Percentiles rank a stretch among this genome's conserved stretches.
Evolutionary conservation across 257 asterid species (phyloP).

Genomic region (Thymus quinquecostatus): DNA sequence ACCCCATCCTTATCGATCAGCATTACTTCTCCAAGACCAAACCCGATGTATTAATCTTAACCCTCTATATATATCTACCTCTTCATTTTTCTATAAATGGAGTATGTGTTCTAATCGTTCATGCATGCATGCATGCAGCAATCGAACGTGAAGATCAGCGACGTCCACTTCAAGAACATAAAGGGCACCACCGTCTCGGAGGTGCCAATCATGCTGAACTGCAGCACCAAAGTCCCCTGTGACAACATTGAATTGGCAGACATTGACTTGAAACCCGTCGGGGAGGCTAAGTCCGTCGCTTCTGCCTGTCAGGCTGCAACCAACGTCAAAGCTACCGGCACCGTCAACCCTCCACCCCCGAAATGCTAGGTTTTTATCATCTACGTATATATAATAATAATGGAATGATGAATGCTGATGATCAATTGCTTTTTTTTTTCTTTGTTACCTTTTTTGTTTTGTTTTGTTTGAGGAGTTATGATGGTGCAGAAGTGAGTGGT

Average conservation of each 20-base stretch:
- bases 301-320: constrained; percentile 45
- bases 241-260: constrained; percentile 50
- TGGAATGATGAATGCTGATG: neutral
- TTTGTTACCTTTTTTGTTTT: too few species aligned
- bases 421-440: neutral
- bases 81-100: neutral
- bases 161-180: constrained; percentile 60
- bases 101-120: neutral
- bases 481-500: neutral
- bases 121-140: constrained; percentile 30
- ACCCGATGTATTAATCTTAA: constrained; percentile 32
- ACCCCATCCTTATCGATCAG: constrained; percentile 81
- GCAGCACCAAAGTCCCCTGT: constrained; percentile 70
- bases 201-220: constrained; percentile 42
- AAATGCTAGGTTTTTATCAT: neutral
- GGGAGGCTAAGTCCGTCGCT: neutral
- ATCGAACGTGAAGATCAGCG: constrained; percentile 60
- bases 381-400: too few species aligned
- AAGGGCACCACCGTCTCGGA: constrained; percentile 56
- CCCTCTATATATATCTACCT: too few species aligned
- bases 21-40: constrained; percentile 53
- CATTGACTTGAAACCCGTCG: constrained; percentile 47
- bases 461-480: neutral
- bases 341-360: constrained; percentile 34
- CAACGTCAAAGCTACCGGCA: constrained; percentile 31